A percentile compares a stretch with the other conserved stretches of the same genome.
Evolutionary conservation across 2,329 filamentous ascomycete species (phyloP).

Genomic region (Paraphaeosphaeria minitans): DNA sequence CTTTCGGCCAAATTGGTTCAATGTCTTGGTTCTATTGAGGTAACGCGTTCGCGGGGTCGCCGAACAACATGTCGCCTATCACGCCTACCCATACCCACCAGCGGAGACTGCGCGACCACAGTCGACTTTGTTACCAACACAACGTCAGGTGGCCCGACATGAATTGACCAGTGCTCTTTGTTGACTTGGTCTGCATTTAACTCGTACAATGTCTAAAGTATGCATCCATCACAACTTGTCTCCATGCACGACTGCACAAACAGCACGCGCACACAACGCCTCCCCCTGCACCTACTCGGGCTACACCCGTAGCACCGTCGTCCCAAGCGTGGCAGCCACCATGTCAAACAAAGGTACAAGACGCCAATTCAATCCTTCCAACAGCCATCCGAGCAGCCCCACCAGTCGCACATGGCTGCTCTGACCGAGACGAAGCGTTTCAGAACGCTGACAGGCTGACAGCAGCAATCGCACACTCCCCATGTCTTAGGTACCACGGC

Average conservation of each 20-base stretch:
- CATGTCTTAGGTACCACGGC: background rate
- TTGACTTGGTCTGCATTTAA: too few species aligned
- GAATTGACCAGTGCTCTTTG: too few species aligned
- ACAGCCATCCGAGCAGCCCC: background rate
- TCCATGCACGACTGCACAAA: background rate
- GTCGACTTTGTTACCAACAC: too few species aligned
- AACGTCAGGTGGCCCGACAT: too few species aligned
- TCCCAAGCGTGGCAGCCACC: constrained; percentile 6
- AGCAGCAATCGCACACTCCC: background rate
- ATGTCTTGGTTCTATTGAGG: too few species aligned
- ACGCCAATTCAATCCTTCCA: background rate
- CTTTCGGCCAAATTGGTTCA: constrained; percentile 4
- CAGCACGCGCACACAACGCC: background rate
- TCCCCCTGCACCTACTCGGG: background rate
- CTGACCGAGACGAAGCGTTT: background rate
- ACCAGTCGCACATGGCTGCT: background rate
- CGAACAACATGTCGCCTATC: background rate
- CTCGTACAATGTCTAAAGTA: too few species aligned
- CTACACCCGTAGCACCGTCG: constrained; percentile 2
- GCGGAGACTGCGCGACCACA: background rate
- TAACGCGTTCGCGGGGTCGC: background rate
- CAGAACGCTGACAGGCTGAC: background rate
- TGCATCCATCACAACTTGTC: too few species aligned
- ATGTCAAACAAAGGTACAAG: background rate
- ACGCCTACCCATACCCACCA: too few species aligned